A percentile compares a stretch with the other conserved stretches of the same genome.
Conservation (phyloP, 352 stramenopile genomes). For the Phytophthora macrochlamydospora region DNA sequence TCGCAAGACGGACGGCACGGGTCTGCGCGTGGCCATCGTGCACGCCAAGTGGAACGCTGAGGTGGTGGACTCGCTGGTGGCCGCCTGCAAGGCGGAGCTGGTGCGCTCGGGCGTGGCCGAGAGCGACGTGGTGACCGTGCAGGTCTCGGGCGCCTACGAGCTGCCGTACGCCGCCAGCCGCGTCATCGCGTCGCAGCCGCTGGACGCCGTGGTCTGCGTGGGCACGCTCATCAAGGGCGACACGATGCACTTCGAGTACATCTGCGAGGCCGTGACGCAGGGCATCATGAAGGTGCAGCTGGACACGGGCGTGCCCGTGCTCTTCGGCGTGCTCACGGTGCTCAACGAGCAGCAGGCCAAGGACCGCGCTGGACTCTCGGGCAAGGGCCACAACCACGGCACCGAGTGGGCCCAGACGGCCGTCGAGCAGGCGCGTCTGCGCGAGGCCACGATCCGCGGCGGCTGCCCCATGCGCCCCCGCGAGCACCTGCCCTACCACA, state of each 20-base stretch:
- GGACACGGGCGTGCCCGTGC: slow-evolving; percentile 85
- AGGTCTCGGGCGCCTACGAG: slow-evolving; percentile 97
- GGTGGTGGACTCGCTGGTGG: slow-evolving; percentile 75
- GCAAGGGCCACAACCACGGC: slow-evolving; percentile 94
- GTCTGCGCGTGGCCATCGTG: slow-evolving; percentile 83
- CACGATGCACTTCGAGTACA: slow-evolving; percentile 99
- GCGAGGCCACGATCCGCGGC: slow-evolving; percentile 59
- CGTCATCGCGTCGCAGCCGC: slow-evolving; percentile 90
- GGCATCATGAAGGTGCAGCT: slow-evolving; percentile 97
- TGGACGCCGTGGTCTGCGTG: slow-evolving; percentile 96
- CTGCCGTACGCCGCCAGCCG: slow-evolving; percentile 94
- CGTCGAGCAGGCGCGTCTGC: slow-evolving; percentile 95
- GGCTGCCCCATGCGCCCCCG: slow-evolving; percentile 74
- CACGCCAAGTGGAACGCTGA: slow-evolving; percentile 88
- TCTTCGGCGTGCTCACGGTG: slow-evolving; percentile 96
- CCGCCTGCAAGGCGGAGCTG: slow-evolving; percentile 69
- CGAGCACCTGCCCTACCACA: slow-evolving; percentile 77
- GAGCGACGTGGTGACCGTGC: slow-evolving; percentile 67
- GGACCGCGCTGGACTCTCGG: slow-evolving; percentile 83
- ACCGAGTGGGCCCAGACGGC: slow-evolving; percentile 96
- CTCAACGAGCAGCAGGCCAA: slow-evolving; percentile 96
- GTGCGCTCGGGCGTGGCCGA: slow-evolving; percentile 61
- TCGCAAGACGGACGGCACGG: slow-evolving; percentile 78
- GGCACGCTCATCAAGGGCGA: slow-evolving; percentile 97
- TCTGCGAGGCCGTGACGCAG: slow-evolving; percentile 95